These are phyloP conservation scores for Kitagawia praeruptora DNA, from an alignment of 129 eudicot species.

Conservation along the genomic window DNA sequence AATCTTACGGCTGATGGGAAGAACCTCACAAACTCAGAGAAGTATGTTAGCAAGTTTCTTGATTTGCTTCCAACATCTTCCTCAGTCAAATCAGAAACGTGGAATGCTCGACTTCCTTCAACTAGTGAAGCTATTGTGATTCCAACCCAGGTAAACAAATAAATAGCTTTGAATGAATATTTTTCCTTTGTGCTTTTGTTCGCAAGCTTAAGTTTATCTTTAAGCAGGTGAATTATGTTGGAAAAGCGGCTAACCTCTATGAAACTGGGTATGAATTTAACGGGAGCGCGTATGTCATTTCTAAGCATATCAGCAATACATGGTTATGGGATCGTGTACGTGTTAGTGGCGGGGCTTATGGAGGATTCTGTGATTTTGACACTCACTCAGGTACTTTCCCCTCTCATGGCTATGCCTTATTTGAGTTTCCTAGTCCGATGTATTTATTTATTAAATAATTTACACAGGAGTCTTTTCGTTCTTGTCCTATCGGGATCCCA, in stretches of 20 bases:
- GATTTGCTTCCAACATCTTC: slow-evolving; percentile 69
- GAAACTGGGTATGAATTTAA: slow-evolving; percentile 81
- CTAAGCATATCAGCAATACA: slow-evolving; percentile 66
- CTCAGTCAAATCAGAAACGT: slow-evolving; percentile 37
- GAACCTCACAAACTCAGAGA: slow-evolving; percentile 70
- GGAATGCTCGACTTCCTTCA: slow-evolving; percentile 63
- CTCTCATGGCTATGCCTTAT: background rate
- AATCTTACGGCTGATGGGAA: slow-evolving; percentile 88
- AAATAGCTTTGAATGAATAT: background rate
- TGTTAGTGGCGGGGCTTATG: slow-evolving; percentile 99
- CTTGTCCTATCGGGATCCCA: slow-evolving; percentile 94
- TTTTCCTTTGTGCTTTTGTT: background rate
- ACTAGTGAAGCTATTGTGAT: slow-evolving; percentile 85
- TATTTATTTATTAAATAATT: slow-evolving; percentile 2
- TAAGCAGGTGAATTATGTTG: slow-evolving; percentile 89
- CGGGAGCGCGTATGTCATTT: slow-evolving; percentile 96
- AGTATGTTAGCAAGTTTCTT: slow-evolving; percentile 61
- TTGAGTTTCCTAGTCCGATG: background rate
- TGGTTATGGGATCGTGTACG: slow-evolving; percentile 99
- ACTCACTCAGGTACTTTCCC: slow-evolving; percentile 67
- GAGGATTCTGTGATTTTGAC: slow-evolving; percentile 95
- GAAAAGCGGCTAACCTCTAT: slow-evolving; percentile 95
- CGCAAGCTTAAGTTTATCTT: background rate
- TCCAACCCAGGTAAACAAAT: slow-evolving; percentile 77
- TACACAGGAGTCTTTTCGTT: slow-evolving; percentile 80